phyloP scores from a whole-genome alignment of 495 filamentous ascomycete species.

The Aspergillus incahuasiensis region DNA sequence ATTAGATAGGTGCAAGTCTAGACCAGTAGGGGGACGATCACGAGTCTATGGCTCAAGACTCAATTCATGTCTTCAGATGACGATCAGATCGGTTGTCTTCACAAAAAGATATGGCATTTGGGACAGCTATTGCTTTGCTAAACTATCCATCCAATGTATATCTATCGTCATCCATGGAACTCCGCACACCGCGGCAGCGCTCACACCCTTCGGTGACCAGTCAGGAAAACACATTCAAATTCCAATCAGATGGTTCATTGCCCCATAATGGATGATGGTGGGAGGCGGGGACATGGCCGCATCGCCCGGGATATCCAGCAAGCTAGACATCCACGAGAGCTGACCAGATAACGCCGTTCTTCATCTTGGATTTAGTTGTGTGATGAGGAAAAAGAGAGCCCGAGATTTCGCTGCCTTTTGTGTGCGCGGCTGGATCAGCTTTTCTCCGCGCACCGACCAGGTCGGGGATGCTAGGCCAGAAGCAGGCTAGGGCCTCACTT shows the following conservation, averaged over 20 bases:
- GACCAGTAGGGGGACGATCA: background rate
- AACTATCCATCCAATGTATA: no score
- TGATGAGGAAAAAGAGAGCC: slow-evolving; percentile 31
- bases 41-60: background rate
- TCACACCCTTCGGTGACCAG: no score
- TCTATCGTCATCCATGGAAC: no score
- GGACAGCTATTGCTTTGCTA: no score
- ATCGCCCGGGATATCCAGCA: slow-evolving; percentile 41
- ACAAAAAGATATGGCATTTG: no score
- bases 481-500: slow-evolving; percentile 33
- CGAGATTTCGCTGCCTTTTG: background rate
- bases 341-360: slow-evolving; percentile 45
- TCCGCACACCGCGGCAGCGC: no score
- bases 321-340: slow-evolving; percentile 38
- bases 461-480: slow-evolving; percentile 27
- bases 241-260: slow-evolving; percentile 48
- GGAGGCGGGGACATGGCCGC: slow-evolving; percentile 47
- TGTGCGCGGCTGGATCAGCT: slow-evolving; percentile 20
- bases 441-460: slow-evolving; percentile 23
- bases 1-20: background rate
- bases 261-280: slow-evolving; percentile 50
- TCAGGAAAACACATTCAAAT: slow-evolving; percentile 8
- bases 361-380: slow-evolving; percentile 56
- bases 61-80: background rate
- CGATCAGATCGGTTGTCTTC: background rate